Evolutionary conservation across 257 asterid species (phyloP).

Genomic region (Nicotiana sylvestris): DNA sequence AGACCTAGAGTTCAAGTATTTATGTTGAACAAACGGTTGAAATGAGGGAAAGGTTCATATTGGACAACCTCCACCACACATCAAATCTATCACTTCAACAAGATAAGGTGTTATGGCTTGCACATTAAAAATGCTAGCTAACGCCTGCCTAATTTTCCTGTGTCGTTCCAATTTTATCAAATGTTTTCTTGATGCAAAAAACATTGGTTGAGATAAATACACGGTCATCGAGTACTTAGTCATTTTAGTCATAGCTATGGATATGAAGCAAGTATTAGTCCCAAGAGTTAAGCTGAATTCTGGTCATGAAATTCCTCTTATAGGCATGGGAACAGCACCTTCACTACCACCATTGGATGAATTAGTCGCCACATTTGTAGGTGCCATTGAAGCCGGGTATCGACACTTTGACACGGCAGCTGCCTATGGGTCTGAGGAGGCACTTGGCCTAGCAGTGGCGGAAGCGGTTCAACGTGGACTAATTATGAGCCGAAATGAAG

Average conservation of each 20-base stretch:
- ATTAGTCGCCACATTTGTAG: slow-evolving; percentile 22
- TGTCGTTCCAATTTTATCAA: too few relatives aligned
- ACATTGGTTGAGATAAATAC: too few relatives aligned
- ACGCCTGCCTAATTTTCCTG: too few relatives aligned
- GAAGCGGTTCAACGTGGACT: slow-evolving; percentile 33
- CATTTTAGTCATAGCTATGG: neutral
- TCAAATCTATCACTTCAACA: neutral
- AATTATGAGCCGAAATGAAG: slow-evolving; percentile 30
- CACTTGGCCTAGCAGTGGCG: slow-evolving; percentile 38
- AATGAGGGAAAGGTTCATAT: neutral
- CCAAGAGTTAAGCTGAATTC: neutral
- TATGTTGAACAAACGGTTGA: neutral
- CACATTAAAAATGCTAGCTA: too few relatives aligned
- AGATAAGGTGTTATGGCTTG: neutral
- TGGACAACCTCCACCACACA: neutral
- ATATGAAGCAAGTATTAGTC: neutral
- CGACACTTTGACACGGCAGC: slow-evolving; percentile 57
- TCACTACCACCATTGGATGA: slow-evolving; percentile 32
- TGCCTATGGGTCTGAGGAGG: slow-evolving; percentile 37
- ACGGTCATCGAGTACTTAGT: neutral
- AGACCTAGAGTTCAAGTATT: too few relatives aligned
- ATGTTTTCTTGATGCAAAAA: too few relatives aligned
- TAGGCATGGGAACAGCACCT: slow-evolving; percentile 12
- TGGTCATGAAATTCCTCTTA: slow-evolving; percentile 4
- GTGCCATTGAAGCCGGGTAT: slow-evolving; percentile 39